Percentiles rank a stretch among this genome's conserved stretches.
Conservation (phyloP, 805 yeast genomes). For the Yamadazyma olivae region DNA sequence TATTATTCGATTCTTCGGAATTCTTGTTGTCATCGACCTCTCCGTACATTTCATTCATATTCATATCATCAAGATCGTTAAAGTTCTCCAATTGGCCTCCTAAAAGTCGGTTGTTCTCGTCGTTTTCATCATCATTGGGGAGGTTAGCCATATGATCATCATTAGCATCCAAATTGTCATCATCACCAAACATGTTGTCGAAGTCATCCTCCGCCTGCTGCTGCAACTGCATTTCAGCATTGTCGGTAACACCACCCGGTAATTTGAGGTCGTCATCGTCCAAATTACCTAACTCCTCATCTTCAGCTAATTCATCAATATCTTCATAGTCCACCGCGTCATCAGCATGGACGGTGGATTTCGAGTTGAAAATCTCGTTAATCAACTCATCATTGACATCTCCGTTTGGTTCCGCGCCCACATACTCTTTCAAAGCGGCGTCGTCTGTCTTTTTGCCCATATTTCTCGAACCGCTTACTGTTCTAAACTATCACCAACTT, state of each 20-base stretch:
- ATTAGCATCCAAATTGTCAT: conserved; percentile 14
- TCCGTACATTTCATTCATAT: conserved; percentile 20
- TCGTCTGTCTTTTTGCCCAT: conserved; percentile 2
- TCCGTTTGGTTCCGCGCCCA: conserved; percentile 2
- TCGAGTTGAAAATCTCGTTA: conserved; percentile 34
- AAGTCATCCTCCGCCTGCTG: conserved; percentile 36
- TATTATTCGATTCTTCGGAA: conserved; percentile 1
- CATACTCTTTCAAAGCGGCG: no score
- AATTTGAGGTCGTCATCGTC: conserved; percentile 1
- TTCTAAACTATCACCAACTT: no score
- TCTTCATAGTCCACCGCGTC: conserved; percentile 94
- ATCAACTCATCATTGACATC: conserved; percentile 15
- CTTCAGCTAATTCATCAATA: conserved; percentile 88
- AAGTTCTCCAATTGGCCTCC: conserved; percentile 12
- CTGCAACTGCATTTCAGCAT: conserved; percentile 21
- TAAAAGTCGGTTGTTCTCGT: conserved; percentile 13
- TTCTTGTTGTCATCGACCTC: conserved; percentile 10
- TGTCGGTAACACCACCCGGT: neutral
- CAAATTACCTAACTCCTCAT: neutral
- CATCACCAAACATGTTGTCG: conserved; percentile 37
- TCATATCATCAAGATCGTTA: conserved; percentile 23
- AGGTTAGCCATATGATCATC: conserved; percentile 8
- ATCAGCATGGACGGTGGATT: conserved; percentile 67
- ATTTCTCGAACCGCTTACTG: no score
- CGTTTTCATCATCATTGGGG: no score